Base-by-base conservation (phyloP, 176 grass and related monocot genomes). In the Otatea glauca region DNA sequence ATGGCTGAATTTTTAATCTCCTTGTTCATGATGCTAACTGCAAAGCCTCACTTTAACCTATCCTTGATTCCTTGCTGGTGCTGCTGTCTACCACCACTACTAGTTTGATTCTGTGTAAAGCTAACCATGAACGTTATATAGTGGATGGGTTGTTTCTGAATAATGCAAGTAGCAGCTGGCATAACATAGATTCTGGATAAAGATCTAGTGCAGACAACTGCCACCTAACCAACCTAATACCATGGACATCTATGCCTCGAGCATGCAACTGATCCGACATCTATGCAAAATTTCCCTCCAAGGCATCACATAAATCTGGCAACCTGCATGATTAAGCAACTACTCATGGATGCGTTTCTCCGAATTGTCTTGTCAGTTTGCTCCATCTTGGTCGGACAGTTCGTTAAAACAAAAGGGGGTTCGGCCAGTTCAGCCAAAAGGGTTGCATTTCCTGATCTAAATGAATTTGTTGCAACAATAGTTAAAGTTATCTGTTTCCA, bases 151-250 rank as follows among this genome's bases (percentile, higher is more conserved):
- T 45, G 43, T 71, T 85, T 85, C 39, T 45, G 74, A 59, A 79
- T 9, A 58, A 16, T 27, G 75, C 58, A 84, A 67, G 11, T 21
- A 68, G 12, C 45, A 55, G 25, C 41, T 39, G 59, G 29, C 81
- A 81, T 64, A 53, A 7, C 71, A 70, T 64, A 77, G 44, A 55
- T 76, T 86, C 71, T 63, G 72, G 83, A 86, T 86, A 85, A 85
- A 81, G 53, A 81, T 64, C 54, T 76, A 70, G 62, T 62, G 77
- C 32, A 70, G 51, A 25, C 69, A 74, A 59, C 58, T 15, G 75
- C 60, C 38, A 78, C 75, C 75, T 23, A 72, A 51, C 1, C 15
- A 4, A 25, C 68, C 49, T 34, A 74, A 60, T 42, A 67, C 68
- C 47, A 60, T 68, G 53, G 21, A 41, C 42, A 59, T 49, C 38